Percentiles rank a stretch among this genome's conserved stretches.
Evolutionary conservation across 2,329 filamentous ascomycete species (phyloP).

Genomic region (Neopestalotiopsis clavispora): DNA sequence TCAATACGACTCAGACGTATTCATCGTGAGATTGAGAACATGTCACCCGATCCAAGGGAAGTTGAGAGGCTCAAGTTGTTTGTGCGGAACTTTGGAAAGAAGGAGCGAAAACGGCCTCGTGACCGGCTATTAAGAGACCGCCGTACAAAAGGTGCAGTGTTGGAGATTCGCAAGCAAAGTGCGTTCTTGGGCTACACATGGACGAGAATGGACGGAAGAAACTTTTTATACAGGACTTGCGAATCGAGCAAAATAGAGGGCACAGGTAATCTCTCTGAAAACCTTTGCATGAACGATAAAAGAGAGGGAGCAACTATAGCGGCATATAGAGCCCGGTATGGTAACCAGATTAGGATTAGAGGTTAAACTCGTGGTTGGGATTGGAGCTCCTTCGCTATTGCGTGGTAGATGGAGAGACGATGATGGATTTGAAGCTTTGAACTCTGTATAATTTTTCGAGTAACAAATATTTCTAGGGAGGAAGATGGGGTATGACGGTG

Average conservation of each 20-base stretch:
- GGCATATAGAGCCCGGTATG: conserved; percentile 24
- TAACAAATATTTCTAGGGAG: background rate
- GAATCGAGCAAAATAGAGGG: conserved; percentile 1
- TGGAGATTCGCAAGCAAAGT: conserved; percentile 79
- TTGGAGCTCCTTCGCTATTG: background rate
- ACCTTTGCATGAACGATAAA: background rate
- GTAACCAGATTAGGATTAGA: background rate
- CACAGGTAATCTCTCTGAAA: background rate
- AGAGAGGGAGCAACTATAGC: conserved; percentile 21
- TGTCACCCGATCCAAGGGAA: conserved; percentile 37
- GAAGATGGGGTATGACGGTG: background rate
- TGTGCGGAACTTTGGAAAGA: conserved; percentile 57
- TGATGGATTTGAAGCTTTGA: background rate
- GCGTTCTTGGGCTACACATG: conserved; percentile 94
- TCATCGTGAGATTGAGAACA: conserved; percentile 51
- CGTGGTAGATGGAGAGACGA: background rate
- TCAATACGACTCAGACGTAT: conserved; percentile 52
- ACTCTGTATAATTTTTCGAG: too few relatives aligned
- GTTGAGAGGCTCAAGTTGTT: conserved; percentile 52
- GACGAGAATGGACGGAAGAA: conserved; percentile 50
- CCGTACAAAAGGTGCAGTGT: conserved; percentile 65
- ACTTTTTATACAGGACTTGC: conserved; percentile 9
- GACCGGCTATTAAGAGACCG: conserved; percentile 84
- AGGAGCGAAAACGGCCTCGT: conserved; percentile 79
- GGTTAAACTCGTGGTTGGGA: background rate